phyloP scores from a whole-genome alignment of 768 basidiomycete genomes.

The Termitomyces sp. region DNA sequence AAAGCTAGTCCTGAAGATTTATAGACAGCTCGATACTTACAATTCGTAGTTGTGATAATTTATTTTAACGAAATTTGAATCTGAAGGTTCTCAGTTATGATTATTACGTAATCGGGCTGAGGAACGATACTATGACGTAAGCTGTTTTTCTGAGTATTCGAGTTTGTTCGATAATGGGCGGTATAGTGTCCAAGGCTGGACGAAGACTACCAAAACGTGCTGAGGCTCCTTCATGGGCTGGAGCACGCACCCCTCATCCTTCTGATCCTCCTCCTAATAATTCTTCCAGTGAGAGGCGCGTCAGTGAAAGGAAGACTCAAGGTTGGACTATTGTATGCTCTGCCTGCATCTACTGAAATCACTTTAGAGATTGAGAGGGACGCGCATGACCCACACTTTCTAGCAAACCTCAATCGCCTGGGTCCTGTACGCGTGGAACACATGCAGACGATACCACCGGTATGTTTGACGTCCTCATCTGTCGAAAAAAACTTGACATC shows the following conservation, averaged over 20 bases:
- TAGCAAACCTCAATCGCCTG: slow-evolving; percentile 56
- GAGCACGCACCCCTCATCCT: slow-evolving; percentile 31
- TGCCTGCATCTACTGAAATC: neutral
- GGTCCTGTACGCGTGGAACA: slow-evolving; percentile 72
- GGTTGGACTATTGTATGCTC: slow-evolving; percentile 24
- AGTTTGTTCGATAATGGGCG: slow-evolving; percentile 46
- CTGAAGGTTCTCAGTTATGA: too few relatives aligned
- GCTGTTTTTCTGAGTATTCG: neutral
- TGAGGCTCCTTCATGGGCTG: slow-evolving; percentile 43
- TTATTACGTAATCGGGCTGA: neutral
- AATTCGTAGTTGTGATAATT: slow-evolving; percentile 6
- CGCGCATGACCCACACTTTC: slow-evolving; percentile 65
- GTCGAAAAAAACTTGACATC: neutral
- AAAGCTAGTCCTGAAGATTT: slow-evolving; percentile 22
- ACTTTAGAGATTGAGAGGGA: slow-evolving; percentile 57
- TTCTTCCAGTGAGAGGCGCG: slow-evolving; percentile 19
- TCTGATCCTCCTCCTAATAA: slow-evolving; percentile 11
- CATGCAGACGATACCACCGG: slow-evolving; percentile 44
- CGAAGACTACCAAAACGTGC: slow-evolving; percentile 48
- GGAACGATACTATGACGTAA: slow-evolving; percentile 15
- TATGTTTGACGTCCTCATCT: slow-evolving; percentile 20
- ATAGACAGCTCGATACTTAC: slow-evolving; percentile 12
- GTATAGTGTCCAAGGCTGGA: slow-evolving; percentile 52
- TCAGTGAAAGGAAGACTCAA: slow-evolving; percentile 48
- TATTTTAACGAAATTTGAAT: slow-evolving; percentile 3